Conservation (phyloP, 768 basidiomycete species). For the Inosperma sp. region DNA sequence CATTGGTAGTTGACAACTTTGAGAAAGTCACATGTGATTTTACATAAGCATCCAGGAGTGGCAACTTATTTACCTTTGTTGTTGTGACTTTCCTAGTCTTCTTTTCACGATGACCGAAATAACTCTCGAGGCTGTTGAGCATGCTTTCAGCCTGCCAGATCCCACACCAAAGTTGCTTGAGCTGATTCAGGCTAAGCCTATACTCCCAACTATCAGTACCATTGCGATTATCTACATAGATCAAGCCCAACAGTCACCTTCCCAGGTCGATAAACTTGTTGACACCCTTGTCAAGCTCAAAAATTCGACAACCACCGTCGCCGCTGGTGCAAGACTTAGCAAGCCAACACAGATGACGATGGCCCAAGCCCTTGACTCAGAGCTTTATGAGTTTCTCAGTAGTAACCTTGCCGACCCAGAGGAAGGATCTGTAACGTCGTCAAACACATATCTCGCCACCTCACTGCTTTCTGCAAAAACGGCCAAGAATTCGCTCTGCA, state of each 20-base stretch:
- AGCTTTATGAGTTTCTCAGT: neutral
- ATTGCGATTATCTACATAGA: conserved; percentile 3
- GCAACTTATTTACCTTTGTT: conserved; percentile 1
- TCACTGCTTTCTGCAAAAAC: conserved; percentile 4
- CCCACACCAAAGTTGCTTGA: conserved; percentile 2
- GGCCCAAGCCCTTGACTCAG: conserved; percentile 1
- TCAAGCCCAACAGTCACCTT: neutral
- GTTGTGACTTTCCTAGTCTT: conserved; percentile 1
- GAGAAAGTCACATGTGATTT: too few species aligned
- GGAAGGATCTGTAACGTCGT: conserved; percentile 1
- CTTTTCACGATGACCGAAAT: neutral
- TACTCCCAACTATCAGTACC: neutral
- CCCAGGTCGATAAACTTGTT: conserved; percentile 5
- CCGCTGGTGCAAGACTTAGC: neutral
- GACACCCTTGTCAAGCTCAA: conserved; percentile 1
- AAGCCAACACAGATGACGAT: neutral
- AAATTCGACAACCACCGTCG: conserved; percentile 2
- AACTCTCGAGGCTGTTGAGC: neutral
- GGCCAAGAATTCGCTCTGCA: neutral
- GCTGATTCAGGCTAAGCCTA: neutral
- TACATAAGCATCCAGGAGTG: too few species aligned
- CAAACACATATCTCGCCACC: conserved; percentile 1
- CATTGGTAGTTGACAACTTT: too few species aligned
- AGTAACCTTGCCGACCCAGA: neutral
- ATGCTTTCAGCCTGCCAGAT: conserved; percentile 7